Evolutionary conservation across 192 early-diverging fungal genomes (phyloP).

Genomic region (Backusella tuberculispora): DNA sequence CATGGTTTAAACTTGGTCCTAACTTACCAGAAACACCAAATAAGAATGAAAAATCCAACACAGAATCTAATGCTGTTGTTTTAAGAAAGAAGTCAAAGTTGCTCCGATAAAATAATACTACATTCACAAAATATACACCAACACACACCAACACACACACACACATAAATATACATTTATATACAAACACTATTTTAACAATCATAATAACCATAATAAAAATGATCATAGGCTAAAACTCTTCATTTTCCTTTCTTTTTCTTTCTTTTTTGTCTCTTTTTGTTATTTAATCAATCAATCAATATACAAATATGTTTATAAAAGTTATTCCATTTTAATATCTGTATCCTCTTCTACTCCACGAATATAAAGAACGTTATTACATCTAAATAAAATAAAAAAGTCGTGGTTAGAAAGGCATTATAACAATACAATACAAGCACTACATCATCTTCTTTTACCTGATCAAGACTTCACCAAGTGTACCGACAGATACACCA

Average conservation of each 20-base stretch:
- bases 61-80: constrained; percentile 8
- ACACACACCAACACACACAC: neutral
- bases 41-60: neutral
- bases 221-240: neutral
- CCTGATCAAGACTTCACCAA: constrained; percentile 94
- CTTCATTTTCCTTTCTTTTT: neutral
- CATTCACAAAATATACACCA: neutral
- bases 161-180: neutral
- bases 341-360: constrained; percentile 61
- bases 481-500: constrained; percentile 82
- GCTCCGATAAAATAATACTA: neutral
- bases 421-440: neutral
- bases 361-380: constrained; percentile 83
- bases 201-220: constrained; percentile 9
- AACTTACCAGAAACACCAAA: neutral
- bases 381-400: constrained; percentile 64
- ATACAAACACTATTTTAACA: constrained; percentile 1
- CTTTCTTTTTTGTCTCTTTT: constrained; percentile 5
- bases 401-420: neutral
- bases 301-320: constrained; percentile 16
- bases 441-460: constrained; percentile 24
- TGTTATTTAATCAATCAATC: neutral
- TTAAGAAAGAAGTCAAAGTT: neutral
- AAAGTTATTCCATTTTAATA: constrained; percentile 23
- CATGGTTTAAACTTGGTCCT: constrained; percentile 15